Percentiles rank a stretch among this genome's conserved stretches.
Conservation (phyloP, 2,329 filamentous ascomycete genomes). For the Arthroderma uncinatum region DNA sequence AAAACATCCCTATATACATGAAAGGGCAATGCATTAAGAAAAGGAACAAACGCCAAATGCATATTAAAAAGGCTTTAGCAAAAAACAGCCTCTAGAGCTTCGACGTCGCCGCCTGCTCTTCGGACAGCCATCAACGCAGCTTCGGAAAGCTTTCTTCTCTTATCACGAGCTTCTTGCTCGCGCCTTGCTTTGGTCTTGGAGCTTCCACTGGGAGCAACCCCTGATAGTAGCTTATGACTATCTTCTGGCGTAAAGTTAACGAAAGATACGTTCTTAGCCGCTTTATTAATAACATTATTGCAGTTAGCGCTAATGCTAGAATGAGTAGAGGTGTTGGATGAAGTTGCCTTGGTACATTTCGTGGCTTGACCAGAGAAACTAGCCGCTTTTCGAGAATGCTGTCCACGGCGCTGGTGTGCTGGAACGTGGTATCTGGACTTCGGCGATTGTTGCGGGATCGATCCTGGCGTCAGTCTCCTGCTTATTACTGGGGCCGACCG, state of each 20-base stretch:
- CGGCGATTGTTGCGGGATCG: slow-evolving; percentile 17
- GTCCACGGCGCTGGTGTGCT: slow-evolving; percentile 24
- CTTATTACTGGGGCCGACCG: slow-evolving; percentile 8
- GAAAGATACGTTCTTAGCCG: slow-evolving; percentile 43
- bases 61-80: slow-evolving; percentile 19
- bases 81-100: slow-evolving; percentile 33
- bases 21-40: background rate
- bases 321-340: slow-evolving; percentile 3
- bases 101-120: slow-evolving; percentile 37
- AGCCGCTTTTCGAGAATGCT: slow-evolving; percentile 32
- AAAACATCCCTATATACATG: background rate
- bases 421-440: slow-evolving; percentile 21
- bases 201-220: slow-evolving; percentile 82
- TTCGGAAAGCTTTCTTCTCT: slow-evolving; percentile 42
- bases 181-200: slow-evolving; percentile 89
- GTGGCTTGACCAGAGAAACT: slow-evolving; percentile 19
- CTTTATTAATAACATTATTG: slow-evolving; percentile 6
- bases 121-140: slow-evolving; percentile 35
- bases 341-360: slow-evolving; percentile 19
- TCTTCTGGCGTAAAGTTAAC: slow-evolving; percentile 86
- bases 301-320: background rate
- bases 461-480: background rate
- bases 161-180: slow-evolving; percentile 77
- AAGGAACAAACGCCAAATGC: background rate
- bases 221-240: slow-evolving; percentile 65